These are phyloP conservation scores for Phytopythium chamaehyphon DNA, from an alignment of 352 stramenopile genomes.

Conservation along the genomic window DNA sequence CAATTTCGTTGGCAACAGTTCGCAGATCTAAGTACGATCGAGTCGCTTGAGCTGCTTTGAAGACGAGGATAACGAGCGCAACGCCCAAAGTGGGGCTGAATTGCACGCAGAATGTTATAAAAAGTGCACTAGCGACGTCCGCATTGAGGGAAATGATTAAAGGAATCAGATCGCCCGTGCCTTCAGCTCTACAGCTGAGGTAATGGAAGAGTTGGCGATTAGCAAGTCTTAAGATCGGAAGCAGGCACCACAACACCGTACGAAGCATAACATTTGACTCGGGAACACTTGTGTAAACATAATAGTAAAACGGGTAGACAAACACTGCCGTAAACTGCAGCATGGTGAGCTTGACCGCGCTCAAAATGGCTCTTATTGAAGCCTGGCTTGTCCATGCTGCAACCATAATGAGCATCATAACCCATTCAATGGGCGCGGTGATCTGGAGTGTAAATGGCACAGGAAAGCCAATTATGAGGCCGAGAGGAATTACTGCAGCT, in stretches of 20 bases:
- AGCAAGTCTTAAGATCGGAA: slow-evolving; percentile 24
- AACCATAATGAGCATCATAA: slow-evolving; percentile 10
- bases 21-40: slow-evolving; percentile 13
- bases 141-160: slow-evolving; percentile 21
- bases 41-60: slow-evolving; percentile 16
- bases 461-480: slow-evolving; percentile 23
- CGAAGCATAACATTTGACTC: neutral
- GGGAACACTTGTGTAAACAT: slow-evolving; percentile 16
- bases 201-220: slow-evolving; percentile 16
- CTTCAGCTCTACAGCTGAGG: neutral
- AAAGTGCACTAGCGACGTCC: slow-evolving; percentile 21
- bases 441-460: slow-evolving; percentile 29
- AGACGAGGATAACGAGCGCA: slow-evolving; percentile 13
- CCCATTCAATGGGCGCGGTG: slow-evolving; percentile 6
- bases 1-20: neutral
- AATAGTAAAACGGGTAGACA: slow-evolving; percentile 24
- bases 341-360: slow-evolving; percentile 9
- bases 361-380: slow-evolving; percentile 9
- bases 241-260: slow-evolving; percentile 12
- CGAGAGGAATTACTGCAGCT: neutral
- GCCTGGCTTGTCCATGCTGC: slow-evolving; percentile 4
- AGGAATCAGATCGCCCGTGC: neutral
- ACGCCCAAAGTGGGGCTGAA: slow-evolving; percentile 22
- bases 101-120: slow-evolving; percentile 25
- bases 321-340: slow-evolving; percentile 14